Base-by-base conservation (phyloP, 305 asterid genomes). In the Rubia balearica region DNA sequence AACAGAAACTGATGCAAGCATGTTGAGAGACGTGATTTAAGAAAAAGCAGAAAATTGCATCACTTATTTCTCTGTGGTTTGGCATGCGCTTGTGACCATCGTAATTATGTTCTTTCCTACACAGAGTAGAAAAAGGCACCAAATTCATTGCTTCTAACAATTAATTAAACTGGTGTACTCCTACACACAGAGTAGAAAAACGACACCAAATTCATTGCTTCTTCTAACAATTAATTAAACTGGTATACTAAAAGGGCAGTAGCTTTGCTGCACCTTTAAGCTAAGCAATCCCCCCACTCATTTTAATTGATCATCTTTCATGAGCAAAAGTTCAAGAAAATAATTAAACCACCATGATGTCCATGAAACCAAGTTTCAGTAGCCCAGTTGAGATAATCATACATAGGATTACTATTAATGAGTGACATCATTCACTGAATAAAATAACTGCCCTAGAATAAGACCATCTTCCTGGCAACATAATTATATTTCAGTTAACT, bases 211-310 rank as follows among this genome's bases (percentile, higher is more conserved):
- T n/a, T n/a, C n/a, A n/a, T n/a, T n/a, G n/a, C n/a, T n/a, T n/a
- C n/a, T n/a, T n/a, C n/a, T n/a, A n/a, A n/a, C n/a, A n/a, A n/a
- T n/a, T n/a, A n/a, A n/a, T n/a, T n/a, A n/a, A n/a, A n/a, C n/a
- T n/a, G n/a, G n/a, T n/a, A n/a, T 38, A 48, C 7, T 12, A 16
- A 40, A 51, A 49, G 22, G 17, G 16, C 62, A 40, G 33, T 17
- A 43, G 27, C 77, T 77, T 80, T 80, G 81, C 81, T 80, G 78
- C n/a, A 45, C 77, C 75, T 71, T 74, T 71, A 80, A 80, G 84
- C 84, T 69, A 81, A 81, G 77, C 78, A 77, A 77, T 38, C 49
- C 22, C 49, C 59, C 21, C 45, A 27, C 70, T 12, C 55, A 1
- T 53, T 36, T 49, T 56, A 49, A 66, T 49, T 59, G 45, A 49